Base-by-base conservation (phyloP, 2,329 filamentous ascomycete genomes). In the Penicillium paneum region DNA sequence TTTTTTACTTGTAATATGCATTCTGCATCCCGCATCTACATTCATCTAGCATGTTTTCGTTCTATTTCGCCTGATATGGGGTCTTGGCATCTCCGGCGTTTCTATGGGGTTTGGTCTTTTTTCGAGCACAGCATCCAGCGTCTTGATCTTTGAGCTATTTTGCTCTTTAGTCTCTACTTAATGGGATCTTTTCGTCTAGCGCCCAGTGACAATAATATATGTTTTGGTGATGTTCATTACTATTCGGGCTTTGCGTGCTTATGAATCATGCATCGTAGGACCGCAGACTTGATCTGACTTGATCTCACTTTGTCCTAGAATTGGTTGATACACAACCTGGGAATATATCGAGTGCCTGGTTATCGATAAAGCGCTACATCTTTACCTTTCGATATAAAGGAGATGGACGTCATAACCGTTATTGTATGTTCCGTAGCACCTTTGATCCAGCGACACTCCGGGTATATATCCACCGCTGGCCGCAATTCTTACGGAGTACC, bases 51-150 rank as follows among this genome's bases (percentile, higher is more conserved):
- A 57, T 51, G 42, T 28, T 24, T 44, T 13, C 19, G n/a, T 48
- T 49, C 40, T 42, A 6, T 12, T 44, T 50, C 31, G 21, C n/a
- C 42, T 28, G 13, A 34, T 43, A 36, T 38, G 34, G 28, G 46
- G 46, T 58, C 55, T 65, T 57, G 61, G 63, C 63, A 65, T 64
- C 49, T 63, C 36, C 56, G 61, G 63, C 55, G 63, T 64, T 61
- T 46, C 47, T 26, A 36, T 10, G 44, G 38, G 38, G n/a, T 17
- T 50, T 19, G 52, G 36, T 31, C 49, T 39, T 36, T 31, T 49
- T 50, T 31, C 13, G 24, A 46, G 41, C 13, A 40, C 39, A 56
- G 54, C 49, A 56, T 56, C 34, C 49, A 56, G 54, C 54, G 54
- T 43, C 31, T 31, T 50, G 36, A 13, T 38, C 24, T 49, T 35